These are phyloP conservation scores for Hyphopichia khmerensis DNA, from an alignment of 1,139 yeast genomes.

Conservation along the genomic window DNA sequence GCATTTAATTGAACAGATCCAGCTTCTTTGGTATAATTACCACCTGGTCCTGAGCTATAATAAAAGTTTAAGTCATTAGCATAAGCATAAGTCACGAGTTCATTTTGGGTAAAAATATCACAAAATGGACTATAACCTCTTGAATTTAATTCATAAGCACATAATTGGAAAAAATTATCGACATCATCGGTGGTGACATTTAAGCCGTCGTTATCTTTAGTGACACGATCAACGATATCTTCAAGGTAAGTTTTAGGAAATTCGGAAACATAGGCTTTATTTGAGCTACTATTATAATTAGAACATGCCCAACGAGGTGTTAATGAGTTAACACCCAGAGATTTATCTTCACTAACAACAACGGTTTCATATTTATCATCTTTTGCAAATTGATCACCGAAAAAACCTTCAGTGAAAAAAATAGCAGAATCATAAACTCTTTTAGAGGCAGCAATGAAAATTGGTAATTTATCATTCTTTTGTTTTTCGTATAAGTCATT, in stretches of 20 bases:
- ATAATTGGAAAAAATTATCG: constrained; percentile 38
- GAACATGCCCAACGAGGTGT: constrained; percentile 30
- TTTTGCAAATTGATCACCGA: constrained; percentile 17
- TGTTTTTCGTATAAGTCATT: constrained; percentile 18
- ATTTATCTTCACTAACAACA: constrained; percentile 22
- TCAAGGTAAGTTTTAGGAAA: constrained; percentile 29
- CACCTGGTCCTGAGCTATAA: constrained; percentile 21
- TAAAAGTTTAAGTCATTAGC: constrained; percentile 40
- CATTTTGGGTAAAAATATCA: constrained; percentile 46
- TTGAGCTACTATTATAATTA: constrained; percentile 13
- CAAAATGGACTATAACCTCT: constrained; percentile 49
- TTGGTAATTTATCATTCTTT: constrained; percentile 19
- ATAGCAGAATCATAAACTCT: constrained; percentile 30
- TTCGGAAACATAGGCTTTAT: constrained; percentile 8
- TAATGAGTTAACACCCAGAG: constrained; percentile 27
- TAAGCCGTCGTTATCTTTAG: constrained; percentile 40
- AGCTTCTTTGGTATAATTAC: constrained; percentile 20
- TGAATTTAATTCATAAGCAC: constrained; percentile 51
- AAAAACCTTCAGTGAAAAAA: constrained; percentile 30
- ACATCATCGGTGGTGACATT: constrained; percentile 36
- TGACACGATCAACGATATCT: constrained; percentile 41
- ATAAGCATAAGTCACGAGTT: constrained; percentile 50
- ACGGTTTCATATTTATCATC: constrained; percentile 15
- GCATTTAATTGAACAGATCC: constrained; percentile 34
- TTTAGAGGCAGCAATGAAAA: constrained; percentile 31